Evolutionary conservation across 768 basidiomycete genomes (phyloP).

Genomic region (Psilocybe cubensis): DNA sequence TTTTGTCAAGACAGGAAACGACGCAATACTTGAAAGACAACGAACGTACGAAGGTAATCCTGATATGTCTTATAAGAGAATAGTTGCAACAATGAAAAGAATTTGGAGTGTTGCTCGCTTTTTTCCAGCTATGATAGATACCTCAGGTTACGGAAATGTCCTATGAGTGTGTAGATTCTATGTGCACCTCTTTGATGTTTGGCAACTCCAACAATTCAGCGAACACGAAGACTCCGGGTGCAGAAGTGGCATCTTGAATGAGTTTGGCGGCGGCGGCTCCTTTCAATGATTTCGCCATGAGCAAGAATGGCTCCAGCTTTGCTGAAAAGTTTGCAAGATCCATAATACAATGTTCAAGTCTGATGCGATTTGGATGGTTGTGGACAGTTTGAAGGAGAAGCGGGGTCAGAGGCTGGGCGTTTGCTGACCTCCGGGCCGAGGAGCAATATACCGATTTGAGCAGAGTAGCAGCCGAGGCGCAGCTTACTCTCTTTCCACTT

Average conservation of each 20-base stretch:
- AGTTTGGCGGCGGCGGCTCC: constrained; percentile 93
- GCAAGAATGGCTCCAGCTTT: constrained; percentile 86
- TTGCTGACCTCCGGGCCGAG: neutral
- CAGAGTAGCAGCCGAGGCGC: neutral
- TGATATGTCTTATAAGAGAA: constrained; percentile 90
- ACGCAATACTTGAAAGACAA: neutral
- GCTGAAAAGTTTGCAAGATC: constrained; percentile 66
- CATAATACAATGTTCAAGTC: constrained; percentile 37
- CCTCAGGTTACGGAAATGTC: neutral
- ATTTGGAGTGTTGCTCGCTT: constrained; percentile 65
- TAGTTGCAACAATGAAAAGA: constrained; percentile 71
- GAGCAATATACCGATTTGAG: neutral
- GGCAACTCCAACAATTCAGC: constrained; percentile 83
- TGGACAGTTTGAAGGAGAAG: neutral
- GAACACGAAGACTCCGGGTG: constrained; percentile 92
- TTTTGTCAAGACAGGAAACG: constrained; percentile 16
- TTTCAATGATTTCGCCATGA: constrained; percentile 91
- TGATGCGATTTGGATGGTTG: neutral
- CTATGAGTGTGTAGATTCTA: neutral
- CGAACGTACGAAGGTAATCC: constrained; percentile 74
- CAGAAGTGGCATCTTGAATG: constrained; percentile 82
- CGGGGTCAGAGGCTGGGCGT: neutral
- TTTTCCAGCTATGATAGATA: constrained; percentile 57
- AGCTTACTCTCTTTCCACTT: neutral
- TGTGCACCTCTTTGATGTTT: constrained; percentile 81